phyloP scores from a whole-genome alignment of 176 grass and related monocot species.

The Echinochloa phyllopogon region DNA sequence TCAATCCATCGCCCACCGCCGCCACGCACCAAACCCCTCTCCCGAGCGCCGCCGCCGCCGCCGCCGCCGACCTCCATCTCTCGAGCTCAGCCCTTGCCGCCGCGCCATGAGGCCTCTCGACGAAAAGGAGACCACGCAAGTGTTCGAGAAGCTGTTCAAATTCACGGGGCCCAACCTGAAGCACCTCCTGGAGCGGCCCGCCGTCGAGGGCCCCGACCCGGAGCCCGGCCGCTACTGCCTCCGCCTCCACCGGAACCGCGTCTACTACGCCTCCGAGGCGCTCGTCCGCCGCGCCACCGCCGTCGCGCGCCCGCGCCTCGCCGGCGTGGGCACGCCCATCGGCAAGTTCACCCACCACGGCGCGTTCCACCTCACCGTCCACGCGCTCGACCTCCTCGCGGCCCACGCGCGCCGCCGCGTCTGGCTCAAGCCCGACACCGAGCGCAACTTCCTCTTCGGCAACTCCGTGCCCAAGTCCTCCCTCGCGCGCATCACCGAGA shows the following conservation, averaged over 20 bases:
- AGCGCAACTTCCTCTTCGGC: conserved; percentile 86
- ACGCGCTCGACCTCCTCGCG: conserved; percentile 83
- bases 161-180: conserved; percentile 88
- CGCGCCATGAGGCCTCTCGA: conserved; percentile 73
- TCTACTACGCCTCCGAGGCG: conserved; percentile 79
- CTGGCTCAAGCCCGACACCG: conserved; percentile 87
- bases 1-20: neutral
- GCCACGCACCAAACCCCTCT: too few species aligned
- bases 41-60: neutral
- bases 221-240: conserved; percentile 77
- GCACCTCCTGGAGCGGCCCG: conserved; percentile 76
- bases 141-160: conserved; percentile 94
- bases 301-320: conserved; percentile 65
- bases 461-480: conserved; percentile 88
- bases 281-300: conserved; percentile 73
- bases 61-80: conserved; percentile 12
- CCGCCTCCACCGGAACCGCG: conserved; percentile 89
- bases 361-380: conserved; percentile 81
- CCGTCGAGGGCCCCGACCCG: conserved; percentile 65
- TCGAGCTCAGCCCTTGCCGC: neutral
- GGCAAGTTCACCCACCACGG: conserved; percentile 90
- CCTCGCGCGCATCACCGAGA: conserved; percentile 89
- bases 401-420: conserved; percentile 85
- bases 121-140: conserved; percentile 84
- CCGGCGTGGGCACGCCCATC: conserved; percentile 69